Evolutionary conservation across 2,329 filamentous ascomycete species (phyloP), one percentile per base, ranked within the genome.

Genomic region (Curvularia hawaiiensis): DNA sequence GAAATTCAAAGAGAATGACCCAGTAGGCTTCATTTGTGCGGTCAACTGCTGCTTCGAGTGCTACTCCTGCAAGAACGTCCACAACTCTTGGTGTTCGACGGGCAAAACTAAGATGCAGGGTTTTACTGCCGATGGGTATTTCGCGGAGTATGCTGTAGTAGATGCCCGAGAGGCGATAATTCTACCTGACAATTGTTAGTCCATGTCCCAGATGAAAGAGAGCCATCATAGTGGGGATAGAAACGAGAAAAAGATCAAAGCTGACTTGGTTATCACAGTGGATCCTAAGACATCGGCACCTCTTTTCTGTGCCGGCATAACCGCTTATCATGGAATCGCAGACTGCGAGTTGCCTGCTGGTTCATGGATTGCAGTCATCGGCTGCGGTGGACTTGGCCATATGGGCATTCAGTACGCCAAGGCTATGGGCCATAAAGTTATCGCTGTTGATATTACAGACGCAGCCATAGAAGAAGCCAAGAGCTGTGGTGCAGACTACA

Each of bases 1-100:
- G 33, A 63, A 65, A 11, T 75, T 75, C 66, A 72, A 71, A 44
- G 52, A 59, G 35, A 69, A 70, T 7, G 73, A 75, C 49, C 44
- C 63, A n/a, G 68, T 75, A 7, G 73, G 73, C 2, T 74, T 75
- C 51, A 50, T 75, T 1, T 71, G 70, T 44, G 67, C 72, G 1
- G 60, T 70, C 8, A 71, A 74, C 6, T 75, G 69, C 55, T 75
- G 72, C 51, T 74, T 73, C 31, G 68, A 71, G 8, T 75, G 71
- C 58, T 46, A 66, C 28, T 58, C 61, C 8, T 75, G 73, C 54
- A 62, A 63, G 48, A 66, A 67, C 24, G 67, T 71, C 4, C 69
- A 73, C 26, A 74, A 73, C 51, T 26, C 59, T 1, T 71, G 66
- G 63, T 73, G 69, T 43, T 60, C 57, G 40, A 73, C 65, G 1